phyloP scores from a whole-genome alignment of 352 stramenopile species.

The Thraustochytrium sp. region DNA sequence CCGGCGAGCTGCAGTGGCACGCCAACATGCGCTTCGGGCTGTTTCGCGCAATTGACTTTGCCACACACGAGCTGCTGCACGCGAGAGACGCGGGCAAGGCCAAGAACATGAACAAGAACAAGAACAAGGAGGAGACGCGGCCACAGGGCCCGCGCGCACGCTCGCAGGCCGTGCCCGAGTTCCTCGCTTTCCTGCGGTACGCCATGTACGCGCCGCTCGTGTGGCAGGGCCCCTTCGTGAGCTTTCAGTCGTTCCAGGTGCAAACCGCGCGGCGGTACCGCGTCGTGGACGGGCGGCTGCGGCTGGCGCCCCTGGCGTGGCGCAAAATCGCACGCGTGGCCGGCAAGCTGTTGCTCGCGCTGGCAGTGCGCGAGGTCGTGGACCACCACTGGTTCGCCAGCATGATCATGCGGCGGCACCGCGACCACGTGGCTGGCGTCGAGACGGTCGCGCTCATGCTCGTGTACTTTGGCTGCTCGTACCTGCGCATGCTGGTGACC shows the following conservation, averaged over 20 bases:
- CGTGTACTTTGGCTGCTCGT: background rate
- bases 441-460: background rate
- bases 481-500: background rate
- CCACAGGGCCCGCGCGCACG: background rate
- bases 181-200: background rate
- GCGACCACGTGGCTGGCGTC: background rate
- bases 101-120: too few relatives aligned
- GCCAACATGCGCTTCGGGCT: conserved; percentile 6
- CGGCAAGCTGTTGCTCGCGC: background rate
- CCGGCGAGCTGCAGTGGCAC: background rate
- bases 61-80: background rate
- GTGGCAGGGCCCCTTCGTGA: background rate
- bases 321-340: background rate
- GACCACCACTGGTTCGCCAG: background rate
- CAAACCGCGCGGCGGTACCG: background rate
- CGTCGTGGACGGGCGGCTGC: background rate
- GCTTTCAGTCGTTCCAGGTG: background rate
- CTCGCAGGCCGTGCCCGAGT: background rate
- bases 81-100: background rate
- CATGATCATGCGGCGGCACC: background rate
- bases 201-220: conserved; percentile 1
- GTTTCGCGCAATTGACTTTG: conserved; percentile 27
- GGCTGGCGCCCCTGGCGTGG: background rate
- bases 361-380: background rate
- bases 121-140: background rate